Conservation (phyloP, 1,139 yeast species). For the Taphrina wiesneri region DNA sequence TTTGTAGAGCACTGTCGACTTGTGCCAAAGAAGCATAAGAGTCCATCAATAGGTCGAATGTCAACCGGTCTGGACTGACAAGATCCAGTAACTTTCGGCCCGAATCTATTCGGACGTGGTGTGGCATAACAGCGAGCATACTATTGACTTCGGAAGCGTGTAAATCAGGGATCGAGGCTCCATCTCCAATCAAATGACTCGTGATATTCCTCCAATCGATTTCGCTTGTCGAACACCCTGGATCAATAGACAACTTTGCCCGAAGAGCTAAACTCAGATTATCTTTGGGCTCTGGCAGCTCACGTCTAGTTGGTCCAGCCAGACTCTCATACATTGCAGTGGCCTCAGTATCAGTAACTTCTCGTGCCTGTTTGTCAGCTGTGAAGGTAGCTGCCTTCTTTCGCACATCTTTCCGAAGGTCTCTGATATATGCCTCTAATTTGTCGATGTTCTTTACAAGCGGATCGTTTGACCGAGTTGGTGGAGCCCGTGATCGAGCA, state of each 20-base stretch:
- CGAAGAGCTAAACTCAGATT: neutral
- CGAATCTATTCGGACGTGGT: neutral
- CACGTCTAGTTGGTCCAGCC: neutral
- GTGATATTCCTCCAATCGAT: slow-evolving; percentile 9
- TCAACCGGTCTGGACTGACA: slow-evolving; percentile 24
- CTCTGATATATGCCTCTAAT: slow-evolving; percentile 25
- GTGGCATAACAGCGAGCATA: slow-evolving; percentile 23
- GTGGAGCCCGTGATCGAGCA: neutral
- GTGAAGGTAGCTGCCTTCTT: neutral
- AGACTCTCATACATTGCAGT: slow-evolving; percentile 18
- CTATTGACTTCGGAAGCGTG: slow-evolving; percentile 13
- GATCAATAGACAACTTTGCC: neutral
- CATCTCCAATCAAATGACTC: neutral
- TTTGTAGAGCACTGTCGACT: slow-evolving; percentile 20
- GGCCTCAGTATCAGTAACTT: neutral
- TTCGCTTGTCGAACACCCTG: neutral
- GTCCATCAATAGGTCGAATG: slow-evolving; percentile 35
- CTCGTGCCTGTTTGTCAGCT: neutral
- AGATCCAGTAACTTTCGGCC: neutral
- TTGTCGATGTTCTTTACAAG: slow-evolving; percentile 26
- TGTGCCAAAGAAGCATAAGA: slow-evolving; percentile 30
- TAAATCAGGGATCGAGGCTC: neutral
- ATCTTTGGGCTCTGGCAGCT: neutral
- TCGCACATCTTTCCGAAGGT: slow-evolving; percentile 13
- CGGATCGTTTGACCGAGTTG: neutral